Evolutionary conservation across 805 yeast genomes (phyloP).

Genomic region (Schwanniomyces vanrijiae): DNA sequence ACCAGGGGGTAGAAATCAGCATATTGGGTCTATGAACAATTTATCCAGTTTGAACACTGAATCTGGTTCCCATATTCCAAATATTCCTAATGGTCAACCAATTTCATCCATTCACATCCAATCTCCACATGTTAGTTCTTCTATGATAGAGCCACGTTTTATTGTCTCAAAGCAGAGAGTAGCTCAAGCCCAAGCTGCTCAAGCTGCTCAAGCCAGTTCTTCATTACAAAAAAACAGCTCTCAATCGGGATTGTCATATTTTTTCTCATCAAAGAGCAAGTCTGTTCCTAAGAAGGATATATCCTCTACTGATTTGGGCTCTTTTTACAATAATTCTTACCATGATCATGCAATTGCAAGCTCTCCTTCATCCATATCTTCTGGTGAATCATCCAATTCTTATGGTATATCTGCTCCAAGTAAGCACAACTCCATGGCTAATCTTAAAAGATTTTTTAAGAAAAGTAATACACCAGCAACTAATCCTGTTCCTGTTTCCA

Average conservation of each 20-base stretch:
- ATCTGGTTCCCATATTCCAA: constrained; percentile 40
- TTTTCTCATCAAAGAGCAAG: constrained; percentile 47
- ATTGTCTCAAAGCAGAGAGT: constrained; percentile 78
- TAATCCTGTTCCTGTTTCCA: constrained; percentile 17
- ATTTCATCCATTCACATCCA: constrained; percentile 64
- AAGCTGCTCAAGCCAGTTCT: constrained; percentile 35
- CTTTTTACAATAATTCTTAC: constrained; percentile 38
- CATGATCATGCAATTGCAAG: constrained; percentile 23
- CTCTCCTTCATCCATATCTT: constrained; percentile 34
- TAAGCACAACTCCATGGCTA: constrained; percentile 78
- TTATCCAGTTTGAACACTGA: constrained; percentile 1
- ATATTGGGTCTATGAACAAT: constrained; percentile 7
- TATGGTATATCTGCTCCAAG: constrained; percentile 36
- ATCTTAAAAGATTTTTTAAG: constrained; percentile 71
- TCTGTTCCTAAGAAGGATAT: constrained; percentile 25
- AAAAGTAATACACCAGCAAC: constrained; percentile 26
- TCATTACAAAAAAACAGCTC: constrained; percentile 40
- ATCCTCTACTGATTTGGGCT: constrained; percentile 42
- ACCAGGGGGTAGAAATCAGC: constrained; percentile 54
- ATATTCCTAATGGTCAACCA: constrained; percentile 55
- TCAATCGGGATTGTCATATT: constrained; percentile 49
- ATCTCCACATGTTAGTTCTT: constrained; percentile 61
- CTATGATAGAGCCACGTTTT: constrained; percentile 80
- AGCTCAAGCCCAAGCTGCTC: constrained; percentile 46
- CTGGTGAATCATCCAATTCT: constrained; percentile 34